phyloP scores from a whole-genome alignment of 2,329 filamentous ascomycete species.

The Colletotrichum tabaci region DNA sequence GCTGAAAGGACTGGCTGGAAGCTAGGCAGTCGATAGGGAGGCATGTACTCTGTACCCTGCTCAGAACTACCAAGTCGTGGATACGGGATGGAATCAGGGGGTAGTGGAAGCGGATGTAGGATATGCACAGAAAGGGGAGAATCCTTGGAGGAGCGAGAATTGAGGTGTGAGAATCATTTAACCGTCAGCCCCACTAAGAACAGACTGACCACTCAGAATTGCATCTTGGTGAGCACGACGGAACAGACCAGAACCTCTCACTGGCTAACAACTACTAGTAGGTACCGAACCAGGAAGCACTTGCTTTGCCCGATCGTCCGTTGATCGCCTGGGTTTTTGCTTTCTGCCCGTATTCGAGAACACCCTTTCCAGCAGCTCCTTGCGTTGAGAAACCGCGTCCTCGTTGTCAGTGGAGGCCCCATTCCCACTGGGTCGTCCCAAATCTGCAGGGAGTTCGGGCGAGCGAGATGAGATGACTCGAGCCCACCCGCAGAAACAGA shows the following conservation, averaged over 20 bases:
- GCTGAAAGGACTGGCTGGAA: slow-evolving; percentile 23
- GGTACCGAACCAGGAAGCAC: neutral
- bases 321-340: slow-evolving; percentile 12
- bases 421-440: slow-evolving; percentile 3
- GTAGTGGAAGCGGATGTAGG: slow-evolving; percentile 14
- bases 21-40: slow-evolving; percentile 2
- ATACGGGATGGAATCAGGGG: slow-evolving; percentile 29
- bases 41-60: neutral
- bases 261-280: neutral
- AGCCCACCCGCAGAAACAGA: slow-evolving; percentile 22
- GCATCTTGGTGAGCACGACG: neutral
- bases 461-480: slow-evolving; percentile 40
- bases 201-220: slow-evolving; percentile 16
- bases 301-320: slow-evolving; percentile 19
- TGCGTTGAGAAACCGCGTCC: neutral
- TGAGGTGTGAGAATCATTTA: slow-evolving; percentile 26
- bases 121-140: slow-evolving; percentile 38
- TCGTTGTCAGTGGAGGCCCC: slow-evolving; percentile 7
- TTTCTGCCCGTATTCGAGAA: slow-evolving; percentile 8
- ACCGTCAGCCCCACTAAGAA: neutral
- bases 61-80: neutral
- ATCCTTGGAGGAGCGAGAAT: slow-evolving; percentile 10
- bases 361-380: slow-evolving; percentile 1
- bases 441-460: slow-evolving; percentile 39
- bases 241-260: neutral